Base-by-base conservation (phyloP, 352 stramenopile species). In the Ophiocytium majus region DNA sequence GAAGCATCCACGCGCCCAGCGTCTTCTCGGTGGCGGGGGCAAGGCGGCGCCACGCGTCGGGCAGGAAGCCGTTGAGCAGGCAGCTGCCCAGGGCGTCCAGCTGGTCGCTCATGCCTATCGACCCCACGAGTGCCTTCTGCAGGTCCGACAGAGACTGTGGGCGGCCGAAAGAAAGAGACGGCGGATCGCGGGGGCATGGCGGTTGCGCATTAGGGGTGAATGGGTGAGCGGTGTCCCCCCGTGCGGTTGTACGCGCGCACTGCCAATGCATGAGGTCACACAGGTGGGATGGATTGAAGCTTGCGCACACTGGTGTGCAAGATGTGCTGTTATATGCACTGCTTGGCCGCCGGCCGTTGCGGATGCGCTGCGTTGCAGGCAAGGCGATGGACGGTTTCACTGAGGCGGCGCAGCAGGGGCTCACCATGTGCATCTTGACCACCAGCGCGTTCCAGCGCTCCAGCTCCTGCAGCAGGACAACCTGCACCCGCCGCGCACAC, bases 41-140 rank as follows among this genome's bases (percentile, higher is more conserved):
- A 33, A 98, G 85, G 34, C 90, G 88, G 10, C 93, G 91, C 95
- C 95, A 98, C 81, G 96, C 93, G 37, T 92, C 92, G 0, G 95
- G 95, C 28, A 98, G 85, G 76, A 97, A 97, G 0, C 94, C 95
- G 79, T 98, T 95, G 90, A 97, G 98, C 0, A 98, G 86, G 0
- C 93, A 93, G 50, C 95, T 95, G 17, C 93, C 95, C 0, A 98
- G 91, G 0, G 92, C 92, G 81, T 98, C 95, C 17, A 98, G 90
- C 76, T 97, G 92, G 84, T 98, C 95, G 86, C 93, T 98, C 95
- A 98, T 98, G 64, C 95, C 95, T 82, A 98, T 98, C 83, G 98
- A 95, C 71, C 95, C 95, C 19, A 95, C 92, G 0, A 98, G 88
- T 0, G 95, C 95, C 80, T 96, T 96, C 83, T 97, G 92, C 0